Evolutionary conservation across 1,284 basidiomycete species (phyloP), one percentile per base, ranked within the genome.

Genomic region (Ustilago curta): DNA sequence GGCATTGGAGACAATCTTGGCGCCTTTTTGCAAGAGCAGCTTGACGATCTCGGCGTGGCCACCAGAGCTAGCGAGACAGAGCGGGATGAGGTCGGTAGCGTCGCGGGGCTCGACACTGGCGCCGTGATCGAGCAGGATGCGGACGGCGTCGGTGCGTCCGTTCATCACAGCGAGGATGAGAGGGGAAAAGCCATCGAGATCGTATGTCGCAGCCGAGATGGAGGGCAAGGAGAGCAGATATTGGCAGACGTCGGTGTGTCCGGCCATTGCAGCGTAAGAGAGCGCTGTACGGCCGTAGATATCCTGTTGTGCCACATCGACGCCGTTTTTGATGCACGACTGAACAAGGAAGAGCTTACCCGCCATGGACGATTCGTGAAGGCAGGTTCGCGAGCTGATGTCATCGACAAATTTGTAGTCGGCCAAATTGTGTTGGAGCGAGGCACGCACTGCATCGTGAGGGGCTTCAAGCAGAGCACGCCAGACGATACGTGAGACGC

Each of bases 181-280:
- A 9, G 96, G 93, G 48, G 90, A 96, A 86, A 93, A 97, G 76
- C 95, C 97, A 85, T 99, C 97, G 40, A 82, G 71, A 57, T 84
- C 83, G 40, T 75, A 77, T 3, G 75, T 79, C 86, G 92, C 90
- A 84, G 98, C 96, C 53, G 92, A 89, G 14, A 90, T 88, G 23
- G 51, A 56, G 2, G 93, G 88, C 16, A 90, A 90, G 64, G 90
- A 88, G 65, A 99, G 87, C 37, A 99, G 89, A 72, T 89, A 90
- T 51, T 88, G 88, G 85, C 93, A 95, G 63, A 97, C 89, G 16
- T 87, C 87, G 1, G 90, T 88, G 84, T 95, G 92, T 1, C 95
- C 95, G 78, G 94, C 91, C 91, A 99, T 94, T 18, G 94, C 93
- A 18, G 94, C 94, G 85, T 99, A 99, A 86, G 98, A 96, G 53